Percentiles rank a stretch among this genome's conserved stretches.
Evolutionary conservation across 2,329 filamentous ascomycete species (phyloP).

Genomic region (Aureobasidium namibiae): DNA sequence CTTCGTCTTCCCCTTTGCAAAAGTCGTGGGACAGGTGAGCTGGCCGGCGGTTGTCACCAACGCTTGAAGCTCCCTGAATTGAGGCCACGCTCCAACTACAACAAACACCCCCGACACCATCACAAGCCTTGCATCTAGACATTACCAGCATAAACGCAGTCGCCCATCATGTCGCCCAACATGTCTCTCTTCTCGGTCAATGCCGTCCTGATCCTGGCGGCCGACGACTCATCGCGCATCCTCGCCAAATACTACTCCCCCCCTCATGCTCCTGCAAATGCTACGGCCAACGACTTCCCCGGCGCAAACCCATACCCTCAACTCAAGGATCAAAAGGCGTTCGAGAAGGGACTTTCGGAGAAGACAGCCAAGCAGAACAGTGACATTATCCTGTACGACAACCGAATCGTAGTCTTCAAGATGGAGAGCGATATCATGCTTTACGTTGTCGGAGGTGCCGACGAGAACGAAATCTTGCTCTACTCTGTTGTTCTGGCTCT

Average conservation of each 20-base stretch:
- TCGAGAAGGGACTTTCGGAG: conserved; percentile 90
- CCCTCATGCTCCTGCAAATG: conserved; percentile 57
- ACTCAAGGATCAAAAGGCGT: conserved; percentile 87
- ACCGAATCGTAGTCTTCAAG: conserved; percentile 94
- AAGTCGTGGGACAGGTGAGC: conserved; percentile 5
- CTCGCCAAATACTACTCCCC: conserved; percentile 87
- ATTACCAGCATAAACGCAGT: not conserved
- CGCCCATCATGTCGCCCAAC: conserved; percentile 40
- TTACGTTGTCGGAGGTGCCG: conserved; percentile 81
- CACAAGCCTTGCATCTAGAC: not conserved
- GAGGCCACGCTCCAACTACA: not conserved
- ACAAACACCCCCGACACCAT: not conserved
- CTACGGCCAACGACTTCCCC: conserved; percentile 49
- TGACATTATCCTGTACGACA: conserved; percentile 96
- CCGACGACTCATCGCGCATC: conserved; percentile 83
- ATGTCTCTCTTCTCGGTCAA: conserved; percentile 48
- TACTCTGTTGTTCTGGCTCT: conserved; percentile 89
- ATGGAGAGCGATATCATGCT: conserved; percentile 95
- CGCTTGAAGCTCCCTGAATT: conserved; percentile 8
- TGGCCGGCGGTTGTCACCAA: not conserved
- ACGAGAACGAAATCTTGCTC: conserved; percentile 94
- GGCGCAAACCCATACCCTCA: conserved; percentile 74
- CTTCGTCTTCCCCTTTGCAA: not conserved
- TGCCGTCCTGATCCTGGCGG: conserved; percentile 47
- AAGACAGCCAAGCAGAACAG: conserved; percentile 94